A percentile compares a stretch with the other conserved stretches of the same genome.
These are phyloP conservation scores for Rhodotorula sphaerocarpa DNA, from an alignment of 768 basidiomycete species.

Conservation along the genomic window DNA sequence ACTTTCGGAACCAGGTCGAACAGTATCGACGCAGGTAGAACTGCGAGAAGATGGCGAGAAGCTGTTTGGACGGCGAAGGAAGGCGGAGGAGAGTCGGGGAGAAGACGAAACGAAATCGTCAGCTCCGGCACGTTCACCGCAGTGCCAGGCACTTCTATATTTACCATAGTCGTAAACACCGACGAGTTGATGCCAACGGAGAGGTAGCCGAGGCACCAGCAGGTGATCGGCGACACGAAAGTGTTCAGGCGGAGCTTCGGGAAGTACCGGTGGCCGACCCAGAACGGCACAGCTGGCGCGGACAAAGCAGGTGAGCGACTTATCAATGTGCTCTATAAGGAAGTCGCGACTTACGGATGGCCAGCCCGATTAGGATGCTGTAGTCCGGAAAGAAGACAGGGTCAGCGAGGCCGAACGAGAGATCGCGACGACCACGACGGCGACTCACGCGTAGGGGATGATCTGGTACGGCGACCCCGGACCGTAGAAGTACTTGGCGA, in stretches of 20 bases:
- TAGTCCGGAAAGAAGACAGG: conserved; percentile 43
- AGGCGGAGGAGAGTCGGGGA: no score
- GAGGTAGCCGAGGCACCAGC: conserved; percentile 49
- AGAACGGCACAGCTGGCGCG: conserved; percentile 52
- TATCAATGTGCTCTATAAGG: no score
- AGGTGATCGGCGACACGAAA: conserved; percentile 39
- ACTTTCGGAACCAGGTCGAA: conserved; percentile 57
- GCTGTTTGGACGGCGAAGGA: conserved; percentile 42
- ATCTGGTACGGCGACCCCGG: not conserved
- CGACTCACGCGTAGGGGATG: not conserved
- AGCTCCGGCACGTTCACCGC: no score
- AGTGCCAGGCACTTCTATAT: no score
- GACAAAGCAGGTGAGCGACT: conserved; percentile 51
- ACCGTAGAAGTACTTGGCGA: conserved; percentile 43
- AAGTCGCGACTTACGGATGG: no score
- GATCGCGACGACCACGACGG: not conserved
- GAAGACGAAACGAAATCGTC: no score
- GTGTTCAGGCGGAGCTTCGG: conserved; percentile 50
- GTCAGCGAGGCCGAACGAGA: conserved; percentile 31
- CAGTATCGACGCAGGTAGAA: conserved; percentile 51
- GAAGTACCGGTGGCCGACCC: conserved; percentile 48
- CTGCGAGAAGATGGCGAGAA: conserved; percentile 56
- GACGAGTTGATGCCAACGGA: conserved; percentile 55
- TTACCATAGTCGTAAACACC: conserved; percentile 45
- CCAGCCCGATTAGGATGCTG: conserved; percentile 49